Evolutionary conservation across 495 filamentous ascomycete genomes (phyloP), one percentile per base, ranked within the genome.

Genomic region (Trichocladium antarcticum): DNA sequence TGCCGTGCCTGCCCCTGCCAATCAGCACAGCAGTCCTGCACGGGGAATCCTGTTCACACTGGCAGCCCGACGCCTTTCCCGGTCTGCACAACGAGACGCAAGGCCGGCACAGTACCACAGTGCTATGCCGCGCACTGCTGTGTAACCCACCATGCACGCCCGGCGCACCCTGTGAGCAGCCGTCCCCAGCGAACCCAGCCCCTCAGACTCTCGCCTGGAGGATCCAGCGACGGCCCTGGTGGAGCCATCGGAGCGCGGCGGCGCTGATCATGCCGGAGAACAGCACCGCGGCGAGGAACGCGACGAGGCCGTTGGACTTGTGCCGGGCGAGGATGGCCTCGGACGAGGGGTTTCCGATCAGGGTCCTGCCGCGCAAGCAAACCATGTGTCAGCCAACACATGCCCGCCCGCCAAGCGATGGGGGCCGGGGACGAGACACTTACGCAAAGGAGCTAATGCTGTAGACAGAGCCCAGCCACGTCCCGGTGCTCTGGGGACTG

Each of bases 401-500:
- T 42, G n/a, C n/a, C n/a, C n/a, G n/a, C n/a, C n/a, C n/a, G n/a
- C n/a, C n/a, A n/a, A n/a, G n/a, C 17, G 11, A 9, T n/a, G 10
- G n/a, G 3, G n/a, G 11, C 6, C 3, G 20, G 4, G 15, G 14
- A 16, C 10, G 29, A 10, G 41, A 7, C 12, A 22, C 57, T 58
- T 58, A 57, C 61, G 60, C 58, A 50, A 63, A 38, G 20, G 58
- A 54, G 37, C 46, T 47, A 36, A 65, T 35, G 5, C 39, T 53
- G 42, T 63, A 65, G 4, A 49, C 53, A 0, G 48, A 62, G 0
- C 62, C 62, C 2, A 65, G 39, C 57, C 59, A 63, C 4, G 55
- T 61, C 19, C 60, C 58, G 0, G 42, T 57, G 27, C 27, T 49
- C 12, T 50, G 50, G 32, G 52, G 50, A 9, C 34, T 39, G 45